Conservation (phyloP, 352 stramenopile species). For the Phytopythium sindhum region DNA sequence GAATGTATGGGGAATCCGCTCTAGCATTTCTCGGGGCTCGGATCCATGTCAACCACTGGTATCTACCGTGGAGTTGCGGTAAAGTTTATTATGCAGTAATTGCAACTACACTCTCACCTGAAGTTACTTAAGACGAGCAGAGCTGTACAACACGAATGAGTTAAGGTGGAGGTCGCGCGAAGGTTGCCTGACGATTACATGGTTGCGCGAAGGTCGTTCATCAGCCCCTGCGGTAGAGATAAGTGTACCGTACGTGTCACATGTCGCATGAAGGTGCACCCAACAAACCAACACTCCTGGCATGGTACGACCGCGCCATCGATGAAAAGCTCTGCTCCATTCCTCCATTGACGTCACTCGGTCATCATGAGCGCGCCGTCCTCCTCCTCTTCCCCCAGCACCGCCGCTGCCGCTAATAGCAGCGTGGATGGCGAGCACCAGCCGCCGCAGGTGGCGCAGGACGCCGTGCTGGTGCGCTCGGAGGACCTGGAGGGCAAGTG, state of each 20-base stretch:
- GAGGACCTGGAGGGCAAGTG: slow-evolving; percentile 75
- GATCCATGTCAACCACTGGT: neutral
- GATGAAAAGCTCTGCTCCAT: neutral
- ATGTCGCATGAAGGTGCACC: slow-evolving; percentile 3
- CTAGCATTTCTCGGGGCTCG: too few species aligned
- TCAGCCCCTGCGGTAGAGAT: neutral
- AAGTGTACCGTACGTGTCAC: neutral
- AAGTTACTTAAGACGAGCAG: neutral
- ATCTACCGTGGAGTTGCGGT: too few species aligned
- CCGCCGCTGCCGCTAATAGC: neutral
- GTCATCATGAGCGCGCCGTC: neutral
- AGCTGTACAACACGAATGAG: neutral
- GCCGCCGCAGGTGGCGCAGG: slow-evolving; percentile 56
- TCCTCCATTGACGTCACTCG: neutral
- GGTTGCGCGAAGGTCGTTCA: neutral
- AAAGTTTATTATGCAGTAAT: neutral
- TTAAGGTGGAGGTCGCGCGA: neutral
- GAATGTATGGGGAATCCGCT: too few species aligned
- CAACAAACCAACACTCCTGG: neutral
- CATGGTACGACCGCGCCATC: too few species aligned
- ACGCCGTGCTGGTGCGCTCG: slow-evolving; percentile 70
- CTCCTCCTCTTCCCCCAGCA: neutral
- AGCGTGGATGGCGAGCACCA: neutral
- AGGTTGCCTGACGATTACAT: neutral
- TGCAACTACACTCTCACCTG: too few species aligned